Base-by-base conservation (phyloP, 306 rosid genomes). In the Arachis stenosperma region DNA sequence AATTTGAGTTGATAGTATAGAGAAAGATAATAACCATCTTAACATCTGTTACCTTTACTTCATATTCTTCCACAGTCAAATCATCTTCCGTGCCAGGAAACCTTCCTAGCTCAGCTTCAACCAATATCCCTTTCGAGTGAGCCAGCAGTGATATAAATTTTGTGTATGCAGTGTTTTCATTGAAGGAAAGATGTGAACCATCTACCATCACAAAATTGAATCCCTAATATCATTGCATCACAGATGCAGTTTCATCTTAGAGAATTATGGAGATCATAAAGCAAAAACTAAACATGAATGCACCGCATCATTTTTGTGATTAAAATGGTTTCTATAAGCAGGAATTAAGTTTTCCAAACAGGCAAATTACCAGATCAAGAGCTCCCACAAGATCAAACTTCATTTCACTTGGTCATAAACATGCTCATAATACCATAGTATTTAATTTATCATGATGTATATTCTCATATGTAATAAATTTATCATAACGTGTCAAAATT, bases 1-100 rank as follows among this genome's bases (percentile, higher is more conserved):
- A 69, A 73, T 13, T 46, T 7, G 47, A 66, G 68, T 30, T 76
- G n/a, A 61, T 80, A 43, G 54, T 39, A 2, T 7, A 63, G 59
- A 76, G 60, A 60, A 67, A 67, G 73, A 78, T 47, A 40, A 61
- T 66, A 71, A 93, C 98, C 97, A 86, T 84, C 6, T 85, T 81
- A 79, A 79, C 84, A 79, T 93, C 90, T 10, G 98, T 93, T 71
- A 93, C 84, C 81, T 62, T 88, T 68, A 97, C 97, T 85, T 93
- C 97, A 81, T 85, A 93, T 77, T 93, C 96, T 82, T 90, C 94
- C 13, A 93, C 92, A 11, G 97, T 93, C 77, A 89, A 84, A 81
- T 83, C 97, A 78, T 93, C 98, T 83, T 93, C 98, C 46, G 98
- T 90, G 73, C 98, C 98, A 7, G 98, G 89, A 83, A 93, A 81